Base-by-base conservation (phyloP, 2,329 filamentous ascomycete species). In the Fusarium sp. region DNA sequence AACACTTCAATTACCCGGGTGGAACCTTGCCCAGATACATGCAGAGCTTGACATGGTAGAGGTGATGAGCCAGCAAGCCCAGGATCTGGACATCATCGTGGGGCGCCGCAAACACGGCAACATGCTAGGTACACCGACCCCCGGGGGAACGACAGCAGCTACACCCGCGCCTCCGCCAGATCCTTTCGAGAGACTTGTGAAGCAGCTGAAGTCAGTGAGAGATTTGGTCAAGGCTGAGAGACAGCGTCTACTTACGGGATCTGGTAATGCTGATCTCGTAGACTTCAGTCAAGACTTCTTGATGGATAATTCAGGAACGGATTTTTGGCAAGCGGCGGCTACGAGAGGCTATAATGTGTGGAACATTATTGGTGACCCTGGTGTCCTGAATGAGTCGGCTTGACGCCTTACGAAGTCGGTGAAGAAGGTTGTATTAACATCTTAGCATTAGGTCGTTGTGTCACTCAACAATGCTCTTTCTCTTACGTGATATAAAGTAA, bases 1-100 rank as follows among this genome's bases (percentile, higher is more conserved):
- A 64, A 83, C 82, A 16, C 77, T 87, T 18, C 80, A 81, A 42
- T 68, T 83, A 2, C 84, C 85, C 2, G 85, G 85, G 0, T 87
- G 86, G 86, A 82, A 87, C 55, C 76, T 82, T 7, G 73, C 73
- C 4, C 73, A 78, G 3, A 81, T 83, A 27, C 78, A 81, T 10
- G 68, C 75, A 27, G 81, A 85, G 66, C 77, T 86, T 18, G 74
- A 77, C 44, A 63, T 78, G 55, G 45, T 71, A 10, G 72, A 74
- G 57, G 73, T 76, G 39, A 78, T 78, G 72, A 72, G 64, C 45
- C 65, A 69, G 46, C 78, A 81, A 62, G 75, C 80, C n/a, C 63
- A 72, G 11, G 78, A 81, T 44, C 65, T 82, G 4, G 69, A 68
- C 1, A 60, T 78, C 5, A 69, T 82, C 19, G 77, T 82, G 21